phyloP scores from a whole-genome alignment of 2,329 filamentous ascomycete species.

The Diaporthe citri region DNA sequence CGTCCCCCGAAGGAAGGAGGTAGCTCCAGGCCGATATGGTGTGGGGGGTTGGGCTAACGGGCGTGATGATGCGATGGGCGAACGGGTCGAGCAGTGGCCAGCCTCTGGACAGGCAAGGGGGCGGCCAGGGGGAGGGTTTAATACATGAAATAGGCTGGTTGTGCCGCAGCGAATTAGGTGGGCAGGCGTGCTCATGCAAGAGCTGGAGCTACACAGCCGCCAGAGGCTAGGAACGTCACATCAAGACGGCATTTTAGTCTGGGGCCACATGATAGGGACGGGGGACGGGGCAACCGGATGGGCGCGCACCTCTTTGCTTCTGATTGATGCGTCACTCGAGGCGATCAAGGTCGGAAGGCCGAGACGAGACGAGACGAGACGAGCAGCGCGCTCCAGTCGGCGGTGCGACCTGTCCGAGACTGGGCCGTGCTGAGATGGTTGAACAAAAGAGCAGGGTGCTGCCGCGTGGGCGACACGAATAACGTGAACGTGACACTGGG shows the following conservation, averaged over 20 bases:
- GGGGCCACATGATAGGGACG: constrained; percentile 9
- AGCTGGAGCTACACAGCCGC: constrained; percentile 23
- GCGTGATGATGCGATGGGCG: constrained; percentile 24
- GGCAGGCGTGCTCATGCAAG: constrained; percentile 28
- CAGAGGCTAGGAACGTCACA: constrained; percentile 28
- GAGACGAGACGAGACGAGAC: constrained; percentile 4
- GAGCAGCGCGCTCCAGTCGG: neutral
- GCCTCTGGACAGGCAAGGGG: constrained; percentile 12
- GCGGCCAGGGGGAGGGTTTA: constrained; percentile 27
- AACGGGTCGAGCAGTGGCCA: neutral
- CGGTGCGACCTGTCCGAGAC: constrained; percentile 7
- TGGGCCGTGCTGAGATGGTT: constrained; percentile 6
- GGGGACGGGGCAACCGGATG: constrained; percentile 1
- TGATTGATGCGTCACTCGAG: constrained; percentile 28
- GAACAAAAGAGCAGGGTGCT: neutral
- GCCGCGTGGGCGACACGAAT: constrained; percentile 25
- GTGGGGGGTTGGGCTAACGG: constrained; percentile 5
- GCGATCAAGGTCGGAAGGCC: neutral
- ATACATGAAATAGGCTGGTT: constrained; percentile 27
- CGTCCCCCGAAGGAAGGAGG: neutral
- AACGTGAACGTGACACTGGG: constrained; percentile 19
- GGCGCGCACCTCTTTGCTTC: constrained; percentile 12
- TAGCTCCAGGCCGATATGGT: constrained; percentile 15
- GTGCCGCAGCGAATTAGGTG: constrained; percentile 26
- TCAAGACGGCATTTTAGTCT: constrained; percentile 32